These are phyloP conservation scores for Crataegus laevigata DNA, from an alignment of 306 rosid species.

Conservation along the genomic window DNA sequence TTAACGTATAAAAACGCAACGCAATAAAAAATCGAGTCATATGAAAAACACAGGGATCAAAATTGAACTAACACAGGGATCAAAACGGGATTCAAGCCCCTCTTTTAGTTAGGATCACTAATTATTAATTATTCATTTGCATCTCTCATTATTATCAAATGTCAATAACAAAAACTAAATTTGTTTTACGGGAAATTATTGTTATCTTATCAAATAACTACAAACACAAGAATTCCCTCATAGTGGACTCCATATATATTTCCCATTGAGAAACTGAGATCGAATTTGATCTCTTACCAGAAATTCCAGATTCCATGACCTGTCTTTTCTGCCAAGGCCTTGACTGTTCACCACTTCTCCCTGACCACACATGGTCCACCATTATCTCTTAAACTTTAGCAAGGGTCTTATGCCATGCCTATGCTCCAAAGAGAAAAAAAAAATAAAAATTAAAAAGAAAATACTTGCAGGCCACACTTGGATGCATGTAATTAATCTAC, in stretches of 20 bases:
- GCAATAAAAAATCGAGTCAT: not conserved
- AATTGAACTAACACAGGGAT: not conserved
- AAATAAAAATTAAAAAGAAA: not conserved
- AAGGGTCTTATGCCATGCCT: not conserved
- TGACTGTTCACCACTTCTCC: not conserved
- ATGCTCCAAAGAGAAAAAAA: not conserved
- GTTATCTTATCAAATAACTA: not conserved
- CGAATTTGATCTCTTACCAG: not conserved
- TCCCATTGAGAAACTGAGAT: not conserved
- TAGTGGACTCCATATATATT: not conserved
- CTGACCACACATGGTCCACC: not conserved
- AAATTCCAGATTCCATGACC: not conserved
- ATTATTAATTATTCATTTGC: not conserved
- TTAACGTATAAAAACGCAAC: too few species aligned
- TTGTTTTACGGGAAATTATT: not conserved
- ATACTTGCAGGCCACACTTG: not conserved
- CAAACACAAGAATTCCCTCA: not conserved
- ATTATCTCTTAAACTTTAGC: not conserved
- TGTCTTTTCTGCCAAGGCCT: not conserved
- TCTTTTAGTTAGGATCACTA: not conserved
- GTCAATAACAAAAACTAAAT: not conserved
- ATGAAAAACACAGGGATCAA: not conserved
- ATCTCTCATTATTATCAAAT: not conserved
- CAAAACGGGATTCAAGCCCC: not conserved
- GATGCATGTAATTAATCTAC: not conserved